These are phyloP conservation scores for Pyrenochaeta sp. DNA, from an alignment of 2,329 filamentous ascomycete species.

Conservation along the genomic window DNA sequence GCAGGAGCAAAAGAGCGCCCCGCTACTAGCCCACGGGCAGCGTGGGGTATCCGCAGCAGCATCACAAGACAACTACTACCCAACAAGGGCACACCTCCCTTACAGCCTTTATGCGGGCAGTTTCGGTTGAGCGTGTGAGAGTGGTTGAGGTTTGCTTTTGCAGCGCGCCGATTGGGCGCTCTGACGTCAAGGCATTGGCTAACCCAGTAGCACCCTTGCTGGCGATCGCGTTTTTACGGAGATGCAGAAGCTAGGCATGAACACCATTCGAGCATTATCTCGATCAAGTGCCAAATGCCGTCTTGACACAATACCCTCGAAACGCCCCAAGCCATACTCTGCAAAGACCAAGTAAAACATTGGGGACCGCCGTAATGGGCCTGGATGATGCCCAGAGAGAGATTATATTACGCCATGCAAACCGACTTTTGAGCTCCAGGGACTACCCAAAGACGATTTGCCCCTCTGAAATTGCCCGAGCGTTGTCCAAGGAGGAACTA, in stretches of 20 bases:
- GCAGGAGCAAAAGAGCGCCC: conserved; percentile 15
- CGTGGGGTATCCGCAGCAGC: conserved; percentile 35
- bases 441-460: conserved; percentile 61
- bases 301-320: conserved; percentile 1
- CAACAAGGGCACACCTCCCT: neutral
- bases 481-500: conserved; percentile 54
- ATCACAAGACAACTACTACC: conserved; percentile 24
- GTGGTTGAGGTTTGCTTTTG: conserved; percentile 26
- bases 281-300: neutral
- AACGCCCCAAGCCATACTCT: neutral
- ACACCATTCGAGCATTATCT: neutral
- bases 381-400: conserved; percentile 25
- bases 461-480: conserved; percentile 61
- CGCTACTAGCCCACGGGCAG: conserved; percentile 23
- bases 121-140: conserved; percentile 21
- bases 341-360: neutral
- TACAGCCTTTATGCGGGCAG: conserved; percentile 23
- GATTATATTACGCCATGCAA: conserved; percentile 28
- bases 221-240: conserved; percentile 25
- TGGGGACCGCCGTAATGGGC: conserved; percentile 18
- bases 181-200: conserved; percentile 32
- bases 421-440: conserved; percentile 41
- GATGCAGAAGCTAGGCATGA: conserved; percentile 12
- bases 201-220: conserved; percentile 18
- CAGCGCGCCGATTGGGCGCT: conserved; percentile 36